Evolutionary conservation across 1,284 basidiomycete genomes (phyloP), one percentile per base, ranked within the genome.

Genomic region (Marasmius sp.): DNA sequence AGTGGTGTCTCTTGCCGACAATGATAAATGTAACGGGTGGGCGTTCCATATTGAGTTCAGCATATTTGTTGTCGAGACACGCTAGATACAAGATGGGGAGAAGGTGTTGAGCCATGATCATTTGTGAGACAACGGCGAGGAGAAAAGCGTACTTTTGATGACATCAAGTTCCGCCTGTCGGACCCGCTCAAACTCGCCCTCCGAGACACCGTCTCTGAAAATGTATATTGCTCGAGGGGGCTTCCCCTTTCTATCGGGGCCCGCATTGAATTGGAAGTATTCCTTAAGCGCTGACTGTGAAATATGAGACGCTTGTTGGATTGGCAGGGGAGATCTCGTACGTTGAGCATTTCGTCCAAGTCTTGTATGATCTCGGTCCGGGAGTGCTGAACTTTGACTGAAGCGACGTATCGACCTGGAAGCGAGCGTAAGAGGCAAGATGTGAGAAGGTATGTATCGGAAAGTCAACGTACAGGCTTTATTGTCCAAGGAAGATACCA

Each of bases 281-380:
- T 2, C 41, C 57, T 11, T n/a, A 3, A 43, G n/a, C 6, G 41
- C 41, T 43, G 41, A 12, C 41, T 43, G 41, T 12, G 41, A 43
- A 43, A 43, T n/a, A n/a, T 12, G 11, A 43, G n/a, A 43, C 41
- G 11, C 41, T 12, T 2, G 41, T 43, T 12, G n/a, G 11, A 47
- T 16, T 8, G 20, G 16, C 6, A n/a, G 45, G 16, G 16, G 14
- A 6, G 55, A 48, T 43, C 18, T 8, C 14, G 59, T 64, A 79
- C 78, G 22, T 65, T 55, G 57, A 82, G 71, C 79, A 86, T 82
- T 0, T 68, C 65, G 18, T 70, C 67, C 1, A 85, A 69, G 41
- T 83, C 74, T n/a, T 75, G 70, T 12, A 87, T 85, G 37, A 83
- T 77, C 66, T 87, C 86, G 16, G 71, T 67, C 2, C 84, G 75